Evolutionary conservation across 2,329 filamentous ascomycete genomes (phyloP).

Genomic region (Cladosporium oxysporum): DNA sequence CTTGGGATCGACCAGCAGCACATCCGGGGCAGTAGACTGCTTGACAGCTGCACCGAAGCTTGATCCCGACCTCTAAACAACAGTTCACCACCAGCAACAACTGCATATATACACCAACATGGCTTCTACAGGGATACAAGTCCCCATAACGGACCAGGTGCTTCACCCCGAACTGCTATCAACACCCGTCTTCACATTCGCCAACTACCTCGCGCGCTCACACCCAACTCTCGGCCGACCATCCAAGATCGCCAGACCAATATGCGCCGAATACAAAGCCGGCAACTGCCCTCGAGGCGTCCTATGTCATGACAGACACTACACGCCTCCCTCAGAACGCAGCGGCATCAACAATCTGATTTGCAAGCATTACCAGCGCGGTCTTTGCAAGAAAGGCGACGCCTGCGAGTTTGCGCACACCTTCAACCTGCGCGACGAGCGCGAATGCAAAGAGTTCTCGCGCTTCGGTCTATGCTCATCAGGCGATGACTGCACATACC

Average conservation of each 20-base stretch:
- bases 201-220: conserved; percentile 34
- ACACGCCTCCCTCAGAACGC: conserved; percentile 48
- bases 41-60: conserved; percentile 5
- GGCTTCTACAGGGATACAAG: conserved; percentile 27
- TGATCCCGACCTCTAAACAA: not conserved
- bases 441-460: conserved; percentile 95
- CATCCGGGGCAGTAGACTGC: conserved; percentile 1
- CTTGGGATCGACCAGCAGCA: not conserved
- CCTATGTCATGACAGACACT: conserved; percentile 82
- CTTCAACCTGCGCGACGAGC: conserved; percentile 97
- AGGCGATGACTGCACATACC: conserved; percentile 78
- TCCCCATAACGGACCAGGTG: conserved; percentile 32
- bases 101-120: conserved; percentile 22
- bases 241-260: conserved; percentile 52
- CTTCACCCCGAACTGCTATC: conserved; percentile 35
- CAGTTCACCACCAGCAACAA: not conserved
- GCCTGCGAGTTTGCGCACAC: conserved; percentile 97
- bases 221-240: conserved; percentile 37
- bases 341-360: conserved; percentile 61
- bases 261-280: conserved; percentile 82
- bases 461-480: conserved; percentile 94
- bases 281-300: conserved; percentile 85
- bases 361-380: conserved; percentile 98
- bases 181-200: conserved; percentile 37
- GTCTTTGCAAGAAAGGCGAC: conserved; percentile 96